Conservation (phyloP, 345 rosid genomes). For the Trapa incisa region DNA sequence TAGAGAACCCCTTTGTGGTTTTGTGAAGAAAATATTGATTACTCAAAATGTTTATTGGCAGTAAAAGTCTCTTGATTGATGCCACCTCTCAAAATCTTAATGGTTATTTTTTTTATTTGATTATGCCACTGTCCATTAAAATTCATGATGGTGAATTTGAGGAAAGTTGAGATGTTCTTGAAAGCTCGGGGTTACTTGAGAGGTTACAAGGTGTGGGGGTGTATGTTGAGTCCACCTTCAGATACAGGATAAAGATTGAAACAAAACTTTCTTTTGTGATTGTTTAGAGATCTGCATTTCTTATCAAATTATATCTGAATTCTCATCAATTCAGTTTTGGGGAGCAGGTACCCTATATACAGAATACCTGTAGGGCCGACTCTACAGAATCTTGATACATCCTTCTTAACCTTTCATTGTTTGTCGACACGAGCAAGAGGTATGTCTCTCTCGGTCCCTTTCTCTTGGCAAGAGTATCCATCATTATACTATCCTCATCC, state of each 20-base stretch:
- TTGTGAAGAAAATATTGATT: no score
- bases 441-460: conserved; percentile 10
- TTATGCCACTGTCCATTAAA: background rate
- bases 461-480: background rate
- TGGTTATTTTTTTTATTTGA: background rate
- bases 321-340: background rate
- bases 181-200: background rate
- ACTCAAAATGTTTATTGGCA: no score
- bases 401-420: conserved; percentile 68
- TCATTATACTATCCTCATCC: background rate
- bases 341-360: conserved; percentile 73
- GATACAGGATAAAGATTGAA: background rate
- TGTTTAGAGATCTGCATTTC: background rate
- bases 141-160: background rate
- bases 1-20: background rate
- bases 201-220: background rate
- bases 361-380: conserved; percentile 72
- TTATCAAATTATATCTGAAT: background rate
- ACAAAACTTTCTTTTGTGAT: background rate
- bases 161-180: background rate
- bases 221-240: background rate
- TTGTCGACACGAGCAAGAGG: conserved; percentile 45
- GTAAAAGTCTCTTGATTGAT: background rate
- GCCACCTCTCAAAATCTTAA: background rate
- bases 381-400: conserved; percentile 64